Evolutionary conservation across 73 alveolate genomes (phyloP).

Genomic region (Loxodes magnus): DNA sequence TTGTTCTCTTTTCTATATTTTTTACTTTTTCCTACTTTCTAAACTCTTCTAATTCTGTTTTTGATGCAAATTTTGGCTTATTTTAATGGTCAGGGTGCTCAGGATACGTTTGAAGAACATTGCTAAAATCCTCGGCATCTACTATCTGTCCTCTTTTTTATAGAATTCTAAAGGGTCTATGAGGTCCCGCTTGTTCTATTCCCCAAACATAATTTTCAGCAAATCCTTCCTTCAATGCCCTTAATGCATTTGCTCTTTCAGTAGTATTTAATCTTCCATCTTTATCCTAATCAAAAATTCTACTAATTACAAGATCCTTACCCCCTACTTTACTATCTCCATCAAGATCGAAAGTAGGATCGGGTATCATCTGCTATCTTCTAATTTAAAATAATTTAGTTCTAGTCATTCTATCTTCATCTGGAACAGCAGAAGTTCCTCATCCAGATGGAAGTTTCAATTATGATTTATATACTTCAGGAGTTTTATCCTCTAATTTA

Average conservation of each 20-base stretch:
- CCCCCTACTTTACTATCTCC: constrained; percentile 77
- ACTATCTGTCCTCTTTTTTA: constrained; percentile 80
- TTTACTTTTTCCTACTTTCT: constrained; percentile 39
- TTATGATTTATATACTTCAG: too few species aligned
- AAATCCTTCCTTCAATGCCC: constrained; percentile 57
- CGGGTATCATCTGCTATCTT: constrained; percentile 5
- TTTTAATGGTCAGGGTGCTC: constrained; percentile 53
- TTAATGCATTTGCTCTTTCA: constrained; percentile 50
- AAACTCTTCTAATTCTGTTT: too few species aligned
- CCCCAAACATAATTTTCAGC: constrained; percentile 76
- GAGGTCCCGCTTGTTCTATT: constrained; percentile 62
- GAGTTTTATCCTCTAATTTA: too few species aligned
- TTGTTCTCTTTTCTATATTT: constrained; percentile 37
- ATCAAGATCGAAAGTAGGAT: constrained; percentile 53
- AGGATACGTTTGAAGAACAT: constrained; percentile 69
- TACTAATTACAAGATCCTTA: constrained; percentile 52
- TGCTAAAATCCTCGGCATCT: constrained; percentile 70
- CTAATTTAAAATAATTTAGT: background rate
- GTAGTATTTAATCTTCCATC: constrained; percentile 58
- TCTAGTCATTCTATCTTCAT: too few species aligned
- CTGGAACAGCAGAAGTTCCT: too few species aligned
- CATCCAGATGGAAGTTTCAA: too few species aligned
- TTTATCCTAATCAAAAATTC: constrained; percentile 47
- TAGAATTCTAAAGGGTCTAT: constrained; percentile 51
- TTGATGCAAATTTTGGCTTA: constrained; percentile 30